Base-by-base conservation (phyloP, 441 rosid genomes). In the Adansonia grandidieri region DNA sequence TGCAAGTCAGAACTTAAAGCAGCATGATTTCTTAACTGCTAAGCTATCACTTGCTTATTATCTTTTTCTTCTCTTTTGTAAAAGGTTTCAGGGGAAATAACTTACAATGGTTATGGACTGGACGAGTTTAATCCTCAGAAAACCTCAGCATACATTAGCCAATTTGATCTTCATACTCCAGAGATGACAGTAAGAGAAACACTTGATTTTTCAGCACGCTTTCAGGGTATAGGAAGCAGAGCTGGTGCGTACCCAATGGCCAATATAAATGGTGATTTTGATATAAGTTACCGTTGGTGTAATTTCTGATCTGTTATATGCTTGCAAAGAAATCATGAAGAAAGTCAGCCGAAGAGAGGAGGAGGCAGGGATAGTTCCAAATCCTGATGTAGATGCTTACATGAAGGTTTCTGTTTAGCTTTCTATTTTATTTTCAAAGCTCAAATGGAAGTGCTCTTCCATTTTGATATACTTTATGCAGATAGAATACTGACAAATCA, bases 141-240 rank as follows among this genome's bases (percentile, higher is more conserved):
- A 79, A 90, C 90, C 19, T 84, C 89, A 62, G 85, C 89, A 69
- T 90, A 88, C 48, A 78, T 87, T 75, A 85, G 89, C 79, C 90
- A 88, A 75, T 10, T 80, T 77, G 93, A 90, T 77, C 75, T 85
- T 15, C 91, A 90, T 67, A 86, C 87, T 63, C 87, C 89, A 5
- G 95, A 93, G 61, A 80, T 91, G 85, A 91, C 92, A 28, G 95
- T 90, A 13, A 86, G 93, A 80, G 93, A 90, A 80, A 82, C 87
- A 9, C 80, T 88, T 67, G 91, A 87, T 56, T 90, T 88, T 71
- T 88, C 91, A 1, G 89, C 90, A 7, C 77, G 82, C 32, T 90
- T 86, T 71, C 90, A 90, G 81, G 93, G 91, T 37, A 64, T 74
- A 57, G 91, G 89, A 77, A 80, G 82, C 75, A 77, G 91, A 82